Evolutionary conservation across 1,139 yeast genomes (phyloP).

Genomic region (Geotrichum histeridarum): DNA sequence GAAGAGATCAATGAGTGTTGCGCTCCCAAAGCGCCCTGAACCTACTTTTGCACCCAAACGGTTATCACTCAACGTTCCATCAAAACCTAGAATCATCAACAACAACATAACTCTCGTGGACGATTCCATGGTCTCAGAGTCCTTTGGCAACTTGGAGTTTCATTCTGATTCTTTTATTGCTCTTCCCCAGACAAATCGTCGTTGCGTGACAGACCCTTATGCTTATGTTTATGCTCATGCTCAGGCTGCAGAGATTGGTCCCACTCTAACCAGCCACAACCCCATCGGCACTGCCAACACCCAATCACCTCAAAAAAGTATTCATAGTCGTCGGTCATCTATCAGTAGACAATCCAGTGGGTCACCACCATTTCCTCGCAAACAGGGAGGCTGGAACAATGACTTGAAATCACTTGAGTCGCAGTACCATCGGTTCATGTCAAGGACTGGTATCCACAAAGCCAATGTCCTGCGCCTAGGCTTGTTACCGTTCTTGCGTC

Average conservation of each 20-base stretch:
- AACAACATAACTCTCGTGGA: neutral
- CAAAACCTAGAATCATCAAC: neutral
- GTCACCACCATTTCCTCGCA: slow-evolving; percentile 4
- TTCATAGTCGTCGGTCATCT: slow-evolving; percentile 9
- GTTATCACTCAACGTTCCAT: neutral
- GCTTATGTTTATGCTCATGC: neutral
- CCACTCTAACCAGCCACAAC: slow-evolving; percentile 5
- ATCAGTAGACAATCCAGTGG: slow-evolving; percentile 4
- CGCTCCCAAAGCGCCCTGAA: neutral
- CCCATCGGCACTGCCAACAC: neutral
- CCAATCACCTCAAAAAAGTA: neutral
- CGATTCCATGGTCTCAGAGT: neutral
- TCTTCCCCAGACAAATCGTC: neutral
- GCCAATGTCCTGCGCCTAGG: slow-evolving; percentile 64
- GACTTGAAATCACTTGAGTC: slow-evolving; percentile 29
- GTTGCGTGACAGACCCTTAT: neutral
- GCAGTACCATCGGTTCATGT: slow-evolving; percentile 31
- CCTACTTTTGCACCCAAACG: neutral
- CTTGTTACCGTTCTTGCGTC: slow-evolving; percentile 60
- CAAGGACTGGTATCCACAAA: slow-evolving; percentile 52
- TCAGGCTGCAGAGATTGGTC: neutral
- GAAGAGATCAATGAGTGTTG: no score
- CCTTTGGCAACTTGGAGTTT: slow-evolving; percentile 9
- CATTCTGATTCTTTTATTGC: slow-evolving; percentile 3
- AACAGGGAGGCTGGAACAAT: slow-evolving; percentile 13